Conservation (phyloP, 1,139 yeast species). For the Pichia sp. region DNA sequence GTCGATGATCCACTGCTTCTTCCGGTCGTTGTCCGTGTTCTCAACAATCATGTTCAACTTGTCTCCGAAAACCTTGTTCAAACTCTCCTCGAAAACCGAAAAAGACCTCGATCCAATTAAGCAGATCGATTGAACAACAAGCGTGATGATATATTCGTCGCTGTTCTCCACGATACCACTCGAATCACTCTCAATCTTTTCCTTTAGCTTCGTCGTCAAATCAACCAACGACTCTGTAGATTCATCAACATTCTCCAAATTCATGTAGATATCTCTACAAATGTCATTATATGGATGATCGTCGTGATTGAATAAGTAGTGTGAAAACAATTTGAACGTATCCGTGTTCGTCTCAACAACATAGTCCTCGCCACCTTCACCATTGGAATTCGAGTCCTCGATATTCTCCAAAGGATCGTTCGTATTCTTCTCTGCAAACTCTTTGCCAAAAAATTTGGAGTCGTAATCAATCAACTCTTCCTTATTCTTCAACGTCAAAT, state of each 20-base stretch:
- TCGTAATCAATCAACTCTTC: constrained; percentile 29
- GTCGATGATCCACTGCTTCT: constrained; percentile 46
- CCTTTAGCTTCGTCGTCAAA: constrained; percentile 23
- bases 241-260: constrained; percentile 30
- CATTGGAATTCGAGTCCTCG: constrained; percentile 20
- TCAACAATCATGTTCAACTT: constrained; percentile 40
- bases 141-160: constrained; percentile 49
- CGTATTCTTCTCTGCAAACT: constrained; percentile 21
- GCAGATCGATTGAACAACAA: constrained; percentile 68
- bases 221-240: constrained; percentile 29
- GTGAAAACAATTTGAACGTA: constrained; percentile 22
- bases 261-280: constrained; percentile 31
- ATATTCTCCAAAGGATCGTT: constrained; percentile 16
- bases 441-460: constrained; percentile 30
- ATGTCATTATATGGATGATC: constrained; percentile 31
- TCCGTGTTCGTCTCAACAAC: constrained; percentile 20
- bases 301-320: constrained; percentile 32
- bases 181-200: constrained; percentile 31
- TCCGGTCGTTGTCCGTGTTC: constrained; percentile 28
- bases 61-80: constrained; percentile 29
- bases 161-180: constrained; percentile 36
- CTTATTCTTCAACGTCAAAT: constrained; percentile 40
- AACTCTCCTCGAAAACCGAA: constrained; percentile 58
- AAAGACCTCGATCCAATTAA: constrained; percentile 86
- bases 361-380: background rate